phyloP scores from a whole-genome alignment of 306 rosid species.

The Chamaecrista fasciculata region DNA sequence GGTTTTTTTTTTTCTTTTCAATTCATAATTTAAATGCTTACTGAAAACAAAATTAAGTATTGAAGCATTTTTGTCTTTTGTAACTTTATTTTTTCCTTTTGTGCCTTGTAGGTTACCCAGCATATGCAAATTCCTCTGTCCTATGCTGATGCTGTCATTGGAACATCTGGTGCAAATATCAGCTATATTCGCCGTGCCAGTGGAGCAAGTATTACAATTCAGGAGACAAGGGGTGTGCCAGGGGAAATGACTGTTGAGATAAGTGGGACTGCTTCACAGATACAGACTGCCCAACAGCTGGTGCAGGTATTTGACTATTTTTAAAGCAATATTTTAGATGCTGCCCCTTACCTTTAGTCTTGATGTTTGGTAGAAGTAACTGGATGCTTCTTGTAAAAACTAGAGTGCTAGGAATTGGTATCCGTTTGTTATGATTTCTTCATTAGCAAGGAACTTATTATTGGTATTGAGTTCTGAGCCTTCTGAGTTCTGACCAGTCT shows the following conservation, averaged over 20 bases:
- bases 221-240: constrained; percentile 63
- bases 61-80: neutral
- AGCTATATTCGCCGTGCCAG: constrained; percentile 64
- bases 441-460: too few relatives aligned
- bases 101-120: constrained; percentile 47
- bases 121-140: constrained; percentile 68
- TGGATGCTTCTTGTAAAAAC: neutral
- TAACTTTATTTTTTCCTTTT: constrained; percentile 24
- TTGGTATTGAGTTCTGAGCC: neutral
- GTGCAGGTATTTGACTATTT: constrained; percentile 46
- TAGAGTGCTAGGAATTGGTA: constrained; percentile 3
- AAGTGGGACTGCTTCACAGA: constrained; percentile 55
- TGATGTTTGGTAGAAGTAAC: neutral
- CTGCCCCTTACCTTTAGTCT: constrained; percentile 2
- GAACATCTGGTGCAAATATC: constrained; percentile 55
- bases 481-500: too few relatives aligned
- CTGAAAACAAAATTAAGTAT: neutral
- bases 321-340: constrained; percentile 2
- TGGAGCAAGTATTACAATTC: constrained; percentile 63
- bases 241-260: constrained; percentile 69
- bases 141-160: constrained; percentile 62
- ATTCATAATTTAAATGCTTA: constrained; percentile 1
- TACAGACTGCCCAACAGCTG: constrained; percentile 57
- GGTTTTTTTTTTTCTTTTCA: constrained; percentile 30
- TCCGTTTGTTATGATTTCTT: neutral